Conservation (phyloP, 2,329 filamentous ascomycete species). For the Emydomyces testavorans region DNA sequence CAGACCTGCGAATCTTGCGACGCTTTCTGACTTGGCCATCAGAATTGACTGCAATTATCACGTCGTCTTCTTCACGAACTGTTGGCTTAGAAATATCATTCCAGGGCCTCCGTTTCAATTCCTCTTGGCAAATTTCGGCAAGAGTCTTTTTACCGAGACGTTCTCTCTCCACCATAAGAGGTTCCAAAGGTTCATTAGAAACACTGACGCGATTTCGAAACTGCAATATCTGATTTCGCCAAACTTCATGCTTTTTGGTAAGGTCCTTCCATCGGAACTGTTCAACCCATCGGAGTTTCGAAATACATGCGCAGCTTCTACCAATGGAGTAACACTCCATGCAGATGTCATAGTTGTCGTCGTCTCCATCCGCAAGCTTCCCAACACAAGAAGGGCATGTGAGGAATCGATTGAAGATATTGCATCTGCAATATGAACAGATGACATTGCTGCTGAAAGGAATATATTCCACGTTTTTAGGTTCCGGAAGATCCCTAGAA, state of each 20-base stretch:
- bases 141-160: conserved; percentile 63
- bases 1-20: conserved; percentile 43
- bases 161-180: conserved; percentile 56
- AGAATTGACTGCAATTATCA: conserved; percentile 44
- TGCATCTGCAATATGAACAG: conserved; percentile 88
- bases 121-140: conserved; percentile 88
- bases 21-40: conserved; percentile 52
- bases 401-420: conserved; percentile 94
- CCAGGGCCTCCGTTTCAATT: conserved; percentile 67
- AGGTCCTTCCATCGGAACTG: conserved; percentile 81
- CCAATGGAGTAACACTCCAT: conserved; percentile 99
- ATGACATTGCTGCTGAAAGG: conserved; percentile 84
- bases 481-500: conserved; percentile 47
- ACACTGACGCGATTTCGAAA: conserved; percentile 53
- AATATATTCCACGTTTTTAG: conserved; percentile 61
- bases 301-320: conserved; percentile 79
- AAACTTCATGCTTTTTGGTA: conserved; percentile 64
- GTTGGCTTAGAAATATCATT: conserved; percentile 61
- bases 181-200: conserved; percentile 51
- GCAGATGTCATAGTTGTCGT: conserved; percentile 86
- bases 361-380: conserved; percentile 54
- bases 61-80: conserved; percentile 23
- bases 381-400: conserved; percentile 78
- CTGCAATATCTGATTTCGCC: conserved; percentile 66
- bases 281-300: conserved; percentile 77